These are phyloP conservation scores for Helotiales sp. DNA, from an alignment of 2,329 filamentous ascomycete genomes.

Conservation along the genomic window DNA sequence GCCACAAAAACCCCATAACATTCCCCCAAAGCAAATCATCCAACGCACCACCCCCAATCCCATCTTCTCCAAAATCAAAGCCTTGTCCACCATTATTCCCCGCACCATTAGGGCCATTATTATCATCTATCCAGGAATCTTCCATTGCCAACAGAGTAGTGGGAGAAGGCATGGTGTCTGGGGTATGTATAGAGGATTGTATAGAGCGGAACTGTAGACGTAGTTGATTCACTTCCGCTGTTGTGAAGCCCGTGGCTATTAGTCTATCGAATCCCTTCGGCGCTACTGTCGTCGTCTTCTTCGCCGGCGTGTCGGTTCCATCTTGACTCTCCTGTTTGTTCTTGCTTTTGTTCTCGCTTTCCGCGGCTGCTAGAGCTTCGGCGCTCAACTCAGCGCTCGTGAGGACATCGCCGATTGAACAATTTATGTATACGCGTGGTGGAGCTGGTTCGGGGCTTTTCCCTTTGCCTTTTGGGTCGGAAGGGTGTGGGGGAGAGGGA, in stretches of 20 bases:
- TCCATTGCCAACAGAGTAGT: conserved; percentile 76
- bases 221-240: conserved; percentile 79
- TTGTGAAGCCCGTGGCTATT: conserved; percentile 76
- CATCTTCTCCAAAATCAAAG: conserved; percentile 39
- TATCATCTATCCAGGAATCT: conserved; percentile 86
- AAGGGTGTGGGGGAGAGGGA: conserved; percentile 46
- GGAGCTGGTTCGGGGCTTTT: conserved; percentile 57
- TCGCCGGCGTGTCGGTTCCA: conserved; percentile 13
- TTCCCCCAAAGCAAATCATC: conserved; percentile 89
- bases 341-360: conserved; percentile 19
- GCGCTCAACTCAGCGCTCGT: conserved; percentile 65
- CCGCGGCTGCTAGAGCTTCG: conserved; percentile 51
- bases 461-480: conserved; percentile 57
- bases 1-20: conserved; percentile 93
- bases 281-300: conserved; percentile 44
- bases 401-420: conserved; percentile 80
- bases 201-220: conserved; percentile 87
- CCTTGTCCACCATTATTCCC: conserved; percentile 39
- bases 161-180: conserved; percentile 84
- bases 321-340: conserved; percentile 12
- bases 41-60: conserved; percentile 48
- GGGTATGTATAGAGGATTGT: conserved; percentile 78
- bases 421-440: conserved; percentile 81
- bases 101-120: conserved; percentile 40
- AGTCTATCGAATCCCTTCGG: conserved; percentile 88